phyloP scores from a whole-genome alignment of 257 asterid species.

The Parsonsia alboflavescens region DNA sequence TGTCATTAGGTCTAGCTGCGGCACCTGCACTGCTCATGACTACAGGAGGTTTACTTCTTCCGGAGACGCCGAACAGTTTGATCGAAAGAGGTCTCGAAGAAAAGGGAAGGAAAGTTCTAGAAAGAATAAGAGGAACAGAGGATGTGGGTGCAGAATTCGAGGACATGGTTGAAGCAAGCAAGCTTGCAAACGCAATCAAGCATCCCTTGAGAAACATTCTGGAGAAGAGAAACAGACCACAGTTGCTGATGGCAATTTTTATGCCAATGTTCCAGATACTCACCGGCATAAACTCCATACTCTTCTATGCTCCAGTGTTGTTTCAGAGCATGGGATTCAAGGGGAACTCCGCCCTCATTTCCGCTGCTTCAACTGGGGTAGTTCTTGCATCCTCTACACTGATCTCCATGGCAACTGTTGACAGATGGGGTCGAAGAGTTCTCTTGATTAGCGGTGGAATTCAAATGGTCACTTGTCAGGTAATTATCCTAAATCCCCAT shows the following conservation, averaged over 20 bases:
- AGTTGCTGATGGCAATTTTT: conserved; percentile 63
- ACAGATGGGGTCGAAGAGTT: conserved; percentile 56
- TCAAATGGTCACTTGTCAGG: conserved; percentile 47
- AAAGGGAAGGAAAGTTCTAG: conserved; percentile 43
- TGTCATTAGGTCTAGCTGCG: conserved; percentile 78
- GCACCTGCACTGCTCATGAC: conserved; percentile 66
- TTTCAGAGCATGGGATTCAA: conserved; percentile 74
- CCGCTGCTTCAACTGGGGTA: conserved; percentile 79
- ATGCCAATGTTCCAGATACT: conserved; percentile 83
- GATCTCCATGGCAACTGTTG: conserved; percentile 66
- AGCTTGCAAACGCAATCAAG: conserved; percentile 48
- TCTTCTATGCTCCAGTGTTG: conserved; percentile 81
- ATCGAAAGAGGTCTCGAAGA: conserved; percentile 50
- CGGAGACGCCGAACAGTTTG: conserved; percentile 82
- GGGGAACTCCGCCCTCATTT: conserved; percentile 54
- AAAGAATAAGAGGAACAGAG: conserved; percentile 67
- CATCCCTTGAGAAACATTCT: conserved; percentile 75
- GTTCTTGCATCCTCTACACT: conserved; percentile 67
- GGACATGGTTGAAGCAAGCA: conserved; percentile 76
- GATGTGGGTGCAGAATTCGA: conserved; percentile 59
- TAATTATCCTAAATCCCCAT: background rate
- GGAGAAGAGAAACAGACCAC: conserved; percentile 55
- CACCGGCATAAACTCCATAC: conserved; percentile 76
- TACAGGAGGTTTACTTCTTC: conserved; percentile 61
- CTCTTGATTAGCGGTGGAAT: conserved; percentile 67